Percentiles rank a stretch among this genome's conserved stretches.
phyloP scores from a whole-genome alignment of 768 basidiomycete species.

The Kwoniella pini region DNA sequence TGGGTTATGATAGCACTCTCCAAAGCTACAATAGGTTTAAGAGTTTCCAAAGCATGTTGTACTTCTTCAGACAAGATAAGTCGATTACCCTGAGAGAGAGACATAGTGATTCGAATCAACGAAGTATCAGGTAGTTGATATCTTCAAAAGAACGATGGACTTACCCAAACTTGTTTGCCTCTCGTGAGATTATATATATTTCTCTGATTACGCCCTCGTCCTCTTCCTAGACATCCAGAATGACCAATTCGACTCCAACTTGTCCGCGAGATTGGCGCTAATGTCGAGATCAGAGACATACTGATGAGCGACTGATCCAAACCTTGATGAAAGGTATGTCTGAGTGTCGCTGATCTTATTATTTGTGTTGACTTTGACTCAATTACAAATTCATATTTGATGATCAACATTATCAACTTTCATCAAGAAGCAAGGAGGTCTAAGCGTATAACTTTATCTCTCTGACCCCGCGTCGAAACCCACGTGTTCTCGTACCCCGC shows the following conservation, averaged over 20 bases:
- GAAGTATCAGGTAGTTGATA: neutral
- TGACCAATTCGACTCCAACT: neutral
- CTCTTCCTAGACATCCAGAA: neutral
- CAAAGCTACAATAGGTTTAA: constrained; percentile 77
- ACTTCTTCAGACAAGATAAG: constrained; percentile 62
- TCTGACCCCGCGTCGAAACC: constrained; percentile 1
- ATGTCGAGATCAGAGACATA: neutral
- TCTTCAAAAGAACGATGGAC: neutral
- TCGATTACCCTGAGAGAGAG: constrained; percentile 14
- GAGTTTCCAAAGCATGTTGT: constrained; percentile 68
- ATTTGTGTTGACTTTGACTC: too few species aligned
- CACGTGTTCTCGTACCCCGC: constrained; percentile 15
- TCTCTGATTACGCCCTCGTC: neutral
- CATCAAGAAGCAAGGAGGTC: too few species aligned
- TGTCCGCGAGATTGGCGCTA: neutral
- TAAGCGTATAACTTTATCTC: too few species aligned
- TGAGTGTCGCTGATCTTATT: too few species aligned
- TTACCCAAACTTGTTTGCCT: constrained; percentile 4
- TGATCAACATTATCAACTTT: too few species aligned
- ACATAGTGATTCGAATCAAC: neutral
- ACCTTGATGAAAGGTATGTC: too few species aligned
- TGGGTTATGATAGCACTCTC: constrained; percentile 92
- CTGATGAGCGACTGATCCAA: neutral
- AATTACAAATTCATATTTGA: too few species aligned
- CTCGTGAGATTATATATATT: constrained; percentile 3